phyloP scores from a whole-genome alignment of 2,329 filamentous ascomycete genomes.

The Hymenoscyphus repandus region DNA sequence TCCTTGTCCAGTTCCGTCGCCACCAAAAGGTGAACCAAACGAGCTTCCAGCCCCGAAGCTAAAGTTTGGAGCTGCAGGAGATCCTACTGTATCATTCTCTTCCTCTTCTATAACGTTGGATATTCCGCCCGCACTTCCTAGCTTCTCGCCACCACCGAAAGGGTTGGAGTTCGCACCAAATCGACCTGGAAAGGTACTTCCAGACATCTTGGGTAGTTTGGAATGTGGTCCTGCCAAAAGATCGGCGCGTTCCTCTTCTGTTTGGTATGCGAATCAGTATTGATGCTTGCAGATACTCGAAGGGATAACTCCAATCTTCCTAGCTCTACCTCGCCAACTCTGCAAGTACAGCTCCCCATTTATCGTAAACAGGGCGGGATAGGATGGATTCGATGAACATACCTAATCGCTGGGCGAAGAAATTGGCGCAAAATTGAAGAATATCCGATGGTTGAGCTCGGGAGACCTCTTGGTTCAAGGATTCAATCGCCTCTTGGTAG shows the following conservation, averaged over 20 bases:
- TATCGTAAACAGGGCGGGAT: background rate
- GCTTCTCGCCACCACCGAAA: conserved; percentile 48
- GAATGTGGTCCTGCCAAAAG: conserved; percentile 43
- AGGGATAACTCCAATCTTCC: background rate
- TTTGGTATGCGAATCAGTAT: background rate
- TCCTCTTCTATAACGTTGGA: conserved; percentile 46
- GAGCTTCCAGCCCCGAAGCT: conserved; percentile 37
- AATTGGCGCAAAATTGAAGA: conserved; percentile 66
- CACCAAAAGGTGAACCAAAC: conserved; percentile 35
- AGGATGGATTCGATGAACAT: background rate
- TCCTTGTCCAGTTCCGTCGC: conserved; percentile 42
- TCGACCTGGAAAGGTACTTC: conserved; percentile 70
- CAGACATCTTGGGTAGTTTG: conserved; percentile 53
- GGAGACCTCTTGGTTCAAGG: conserved; percentile 56
- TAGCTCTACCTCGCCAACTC: background rate
- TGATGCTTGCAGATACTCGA: too few relatives aligned
- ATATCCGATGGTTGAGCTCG: conserved; percentile 56
- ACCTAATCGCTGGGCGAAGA: conserved; percentile 56
- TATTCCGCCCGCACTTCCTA: conserved; percentile 53
- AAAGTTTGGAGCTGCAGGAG: conserved; percentile 63
- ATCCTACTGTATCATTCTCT: conserved; percentile 68
- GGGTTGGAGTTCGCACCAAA: conserved; percentile 66
- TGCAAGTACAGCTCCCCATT: too few relatives aligned
- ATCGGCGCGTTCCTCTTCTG: conserved; percentile 55
- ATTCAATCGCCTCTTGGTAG: conserved; percentile 58